phyloP scores from a whole-genome alignment of 2,329 filamentous ascomycete species.

The Chalara sp. region DNA sequence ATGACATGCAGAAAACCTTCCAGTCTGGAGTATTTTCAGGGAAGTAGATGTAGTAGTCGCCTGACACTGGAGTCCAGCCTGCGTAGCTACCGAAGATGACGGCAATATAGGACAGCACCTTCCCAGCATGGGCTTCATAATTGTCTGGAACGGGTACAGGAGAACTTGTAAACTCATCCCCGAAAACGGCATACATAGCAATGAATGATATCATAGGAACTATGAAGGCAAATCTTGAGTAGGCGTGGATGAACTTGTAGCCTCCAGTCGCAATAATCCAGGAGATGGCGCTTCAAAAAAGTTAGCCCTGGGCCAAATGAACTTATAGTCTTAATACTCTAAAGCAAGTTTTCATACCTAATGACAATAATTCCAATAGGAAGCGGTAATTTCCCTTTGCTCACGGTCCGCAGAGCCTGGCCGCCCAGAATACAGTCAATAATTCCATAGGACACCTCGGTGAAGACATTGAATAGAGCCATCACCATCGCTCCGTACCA shows the following conservation, averaged over 20 bases:
- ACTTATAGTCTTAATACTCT: too few species aligned
- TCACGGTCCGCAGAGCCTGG: constrained; percentile 66
- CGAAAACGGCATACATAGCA: constrained; percentile 65
- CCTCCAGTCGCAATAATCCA: constrained; percentile 59
- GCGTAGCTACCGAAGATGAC: constrained; percentile 63
- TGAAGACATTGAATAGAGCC: constrained; percentile 63
- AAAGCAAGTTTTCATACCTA: constrained; percentile 54
- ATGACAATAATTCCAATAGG: constrained; percentile 72
- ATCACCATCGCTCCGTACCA: constrained; percentile 64
- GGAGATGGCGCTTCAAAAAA: too few species aligned
- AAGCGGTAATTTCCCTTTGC: constrained; percentile 59
- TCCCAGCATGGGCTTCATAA: constrained; percentile 52
- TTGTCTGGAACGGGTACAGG: constrained; percentile 55
- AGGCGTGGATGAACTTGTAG: constrained; percentile 69
- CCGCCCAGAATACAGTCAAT: constrained; percentile 77
- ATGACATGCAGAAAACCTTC: constrained; percentile 64
- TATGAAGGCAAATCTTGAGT: constrained; percentile 63
- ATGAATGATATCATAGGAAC: constrained; percentile 52
- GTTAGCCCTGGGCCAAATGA: too few species aligned
- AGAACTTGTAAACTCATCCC: constrained; percentile 56
- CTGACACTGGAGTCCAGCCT: constrained; percentile 68
- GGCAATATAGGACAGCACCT: constrained; percentile 58
- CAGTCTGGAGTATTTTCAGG: constrained; percentile 50
- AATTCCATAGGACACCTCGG: constrained; percentile 68
- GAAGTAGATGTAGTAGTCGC: constrained; percentile 78